A percentile compares a stretch with the other conserved stretches of the same genome.
Evolutionary conservation across 208 protist species (phyloP).

Genomic region (Acanthamoeba royreba): DNA sequence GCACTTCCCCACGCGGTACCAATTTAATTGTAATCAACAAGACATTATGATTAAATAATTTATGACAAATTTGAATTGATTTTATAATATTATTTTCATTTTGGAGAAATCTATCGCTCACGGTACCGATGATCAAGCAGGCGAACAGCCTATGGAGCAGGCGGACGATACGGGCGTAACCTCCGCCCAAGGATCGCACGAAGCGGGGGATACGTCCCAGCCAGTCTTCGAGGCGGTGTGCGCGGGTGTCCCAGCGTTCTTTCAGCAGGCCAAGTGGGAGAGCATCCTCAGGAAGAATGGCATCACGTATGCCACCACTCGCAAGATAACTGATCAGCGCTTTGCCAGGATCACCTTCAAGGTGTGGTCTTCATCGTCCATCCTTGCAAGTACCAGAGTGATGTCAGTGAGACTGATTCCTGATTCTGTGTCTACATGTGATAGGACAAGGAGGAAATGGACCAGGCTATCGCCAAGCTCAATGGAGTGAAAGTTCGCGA

Average conservation of each 20-base stretch:
- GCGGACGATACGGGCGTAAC: too few species aligned
- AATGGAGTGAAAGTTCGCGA: background rate
- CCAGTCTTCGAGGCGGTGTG: background rate
- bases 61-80: too few species aligned
- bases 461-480: background rate
- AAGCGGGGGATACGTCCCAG: background rate
- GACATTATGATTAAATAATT: too few species aligned
- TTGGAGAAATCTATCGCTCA: too few species aligned
- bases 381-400: background rate
- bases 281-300: background rate
- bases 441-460: background rate
- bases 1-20: too few species aligned
- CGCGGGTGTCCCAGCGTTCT: background rate
- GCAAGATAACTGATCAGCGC: background rate
- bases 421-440: too few species aligned
- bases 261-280: background rate
- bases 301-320: background rate
- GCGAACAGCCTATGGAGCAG: too few species aligned
- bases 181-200: background rate
- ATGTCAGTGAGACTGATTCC: too few species aligned
- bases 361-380: too few species aligned
- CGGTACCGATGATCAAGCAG: too few species aligned
- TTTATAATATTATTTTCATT: too few species aligned
- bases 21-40: too few species aligned
- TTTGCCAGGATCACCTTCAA: slow-evolving; percentile 26